Percentiles rank a stretch among this genome's conserved stretches.
Evolutionary conservation across 2,329 filamentous ascomycete species (phyloP).

Genomic region (Trichoderma sp.): DNA sequence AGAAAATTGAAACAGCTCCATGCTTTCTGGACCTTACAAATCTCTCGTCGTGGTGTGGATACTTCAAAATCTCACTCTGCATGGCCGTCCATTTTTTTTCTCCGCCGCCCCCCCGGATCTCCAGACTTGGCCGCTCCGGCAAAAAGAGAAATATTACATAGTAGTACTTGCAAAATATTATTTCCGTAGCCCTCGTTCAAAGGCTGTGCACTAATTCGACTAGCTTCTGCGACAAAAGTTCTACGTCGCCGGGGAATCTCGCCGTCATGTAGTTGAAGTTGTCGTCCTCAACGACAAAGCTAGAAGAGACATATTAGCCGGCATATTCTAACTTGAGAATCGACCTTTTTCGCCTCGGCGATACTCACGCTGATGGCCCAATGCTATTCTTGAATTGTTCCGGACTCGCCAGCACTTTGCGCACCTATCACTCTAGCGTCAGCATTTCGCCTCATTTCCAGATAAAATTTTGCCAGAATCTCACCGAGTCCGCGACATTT

Average conservation of each 20-base stretch:
- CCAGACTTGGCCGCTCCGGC: background rate
- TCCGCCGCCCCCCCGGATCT: slow-evolving; percentile 9
- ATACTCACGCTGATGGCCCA: slow-evolving; percentile 40
- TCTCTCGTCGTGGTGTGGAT: background rate
- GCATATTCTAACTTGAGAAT: background rate
- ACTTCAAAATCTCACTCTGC: slow-evolving; percentile 12
- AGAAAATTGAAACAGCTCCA: background rate
- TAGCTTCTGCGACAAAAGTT: slow-evolving; percentile 25
- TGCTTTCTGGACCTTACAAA: background rate
- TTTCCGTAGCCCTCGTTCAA: background rate
- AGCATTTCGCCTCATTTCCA: background rate
- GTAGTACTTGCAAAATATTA: background rate
- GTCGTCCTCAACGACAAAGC: slow-evolving; percentile 48
- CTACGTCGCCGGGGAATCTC: slow-evolving; percentile 44
- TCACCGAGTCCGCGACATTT: slow-evolving; percentile 45
- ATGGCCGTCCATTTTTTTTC: background rate
- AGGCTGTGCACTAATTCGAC: slow-evolving; percentile 16
- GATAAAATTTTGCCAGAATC: slow-evolving; percentile 19
- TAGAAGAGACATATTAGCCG: slow-evolving; percentile 24
- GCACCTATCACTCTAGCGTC: slow-evolving; percentile 34
- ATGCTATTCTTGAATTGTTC: slow-evolving; percentile 46
- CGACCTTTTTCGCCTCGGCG: background rate
- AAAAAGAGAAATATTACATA: background rate
- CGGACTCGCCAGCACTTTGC: slow-evolving; percentile 41
- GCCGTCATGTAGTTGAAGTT: slow-evolving; percentile 49